Evolutionary conservation across 2,329 filamentous ascomycete genomes (phyloP).

Genomic region (Nemania diffusa): DNA sequence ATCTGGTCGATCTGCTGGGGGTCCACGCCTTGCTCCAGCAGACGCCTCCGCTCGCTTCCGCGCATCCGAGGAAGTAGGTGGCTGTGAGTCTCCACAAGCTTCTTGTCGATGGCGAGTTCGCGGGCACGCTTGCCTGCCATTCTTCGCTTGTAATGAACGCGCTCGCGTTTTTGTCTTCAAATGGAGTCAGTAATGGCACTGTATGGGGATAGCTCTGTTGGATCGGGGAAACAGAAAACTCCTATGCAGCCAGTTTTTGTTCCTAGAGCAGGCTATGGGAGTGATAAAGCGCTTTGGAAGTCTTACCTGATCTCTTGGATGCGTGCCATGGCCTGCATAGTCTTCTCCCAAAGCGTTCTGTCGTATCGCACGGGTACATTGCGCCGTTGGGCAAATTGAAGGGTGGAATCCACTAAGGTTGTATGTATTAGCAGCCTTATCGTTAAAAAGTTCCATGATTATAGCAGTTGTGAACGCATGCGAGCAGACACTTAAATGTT

Average conservation of each 20-base stretch:
- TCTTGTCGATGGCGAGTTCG: constrained; percentile 81
- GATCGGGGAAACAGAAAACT: neutral
- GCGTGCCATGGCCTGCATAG: constrained; percentile 90
- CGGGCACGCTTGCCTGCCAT: constrained; percentile 90
- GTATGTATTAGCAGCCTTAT: constrained; percentile 19
- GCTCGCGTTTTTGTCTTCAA: constrained; percentile 73
- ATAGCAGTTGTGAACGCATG: too few species aligned
- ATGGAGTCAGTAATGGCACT: constrained; percentile 14
- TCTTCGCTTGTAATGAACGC: constrained; percentile 92
- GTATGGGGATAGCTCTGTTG: neutral
- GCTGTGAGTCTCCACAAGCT: constrained; percentile 90
- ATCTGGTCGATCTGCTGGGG: constrained; percentile 51
- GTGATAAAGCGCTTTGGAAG: too few species aligned
- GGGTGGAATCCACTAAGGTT: constrained; percentile 81
- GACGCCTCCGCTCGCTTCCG: constrained; percentile 68
- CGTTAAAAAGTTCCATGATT: neutral
- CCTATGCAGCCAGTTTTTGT: neutral
- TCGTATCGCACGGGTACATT: constrained; percentile 97
- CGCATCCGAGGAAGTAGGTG: constrained; percentile 84
- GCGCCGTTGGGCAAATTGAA: constrained; percentile 90
- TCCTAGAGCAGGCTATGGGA: neutral
- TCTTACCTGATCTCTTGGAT: constrained; percentile 39
- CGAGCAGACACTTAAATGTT: neutral
- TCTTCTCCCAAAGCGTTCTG: constrained; percentile 87
- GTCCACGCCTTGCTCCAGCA: constrained; percentile 52